Evolutionary conservation across 208 protist species (phyloP), one percentile per base, ranked within the genome.

Genomic region (Trypanosoma conorhini): DNA sequence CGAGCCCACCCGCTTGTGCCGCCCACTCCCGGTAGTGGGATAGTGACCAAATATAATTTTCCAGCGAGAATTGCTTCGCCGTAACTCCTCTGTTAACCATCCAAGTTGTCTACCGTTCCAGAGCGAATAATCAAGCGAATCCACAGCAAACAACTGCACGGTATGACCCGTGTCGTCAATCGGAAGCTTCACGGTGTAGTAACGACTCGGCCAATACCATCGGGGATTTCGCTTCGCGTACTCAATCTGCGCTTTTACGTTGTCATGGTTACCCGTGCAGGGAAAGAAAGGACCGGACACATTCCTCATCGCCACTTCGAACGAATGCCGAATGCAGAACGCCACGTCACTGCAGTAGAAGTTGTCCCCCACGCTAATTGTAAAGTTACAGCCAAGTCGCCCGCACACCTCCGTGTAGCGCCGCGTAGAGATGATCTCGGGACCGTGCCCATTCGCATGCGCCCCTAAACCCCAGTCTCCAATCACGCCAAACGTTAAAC

Each of bases 11-110:
- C 66, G 73, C n/a, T 44, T 48, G 66, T 72, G 73, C 31, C 56
- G 33, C 0, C 66, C 66, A 66, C 64, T 72, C n/a, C 73, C 73
- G 56, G 31, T 42, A 38, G 51, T 74, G 22, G 73, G 73, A 51
- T 78, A 68, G 33, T 78, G 73, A 13, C 73, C 67, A 61, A 71
- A 72, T 28, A 71, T 57, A 40, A 78, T 72, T 57, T 78, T 78
- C 73, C 73, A 78, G 13, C 73, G 65, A 24, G 73, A 55, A 44
- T 78, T 42, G 31, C 73, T 78, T 33, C 38, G 51, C 22, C 24
- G 8, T 30, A 78, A 58, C 46, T 78, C 58, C 4, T 50, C 15
- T 30, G 5, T 35, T 19, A 76, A 51, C 72, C 72, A 76, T 8
- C 57, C 22, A 19, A 46, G 62, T 38, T 76, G 72, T 21, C 21